Evolutionary conservation across 2,329 filamentous ascomycete genomes (phyloP), one percentile per base, ranked within the genome.

Genomic region (Ilyonectria mors-panacis): DNA sequence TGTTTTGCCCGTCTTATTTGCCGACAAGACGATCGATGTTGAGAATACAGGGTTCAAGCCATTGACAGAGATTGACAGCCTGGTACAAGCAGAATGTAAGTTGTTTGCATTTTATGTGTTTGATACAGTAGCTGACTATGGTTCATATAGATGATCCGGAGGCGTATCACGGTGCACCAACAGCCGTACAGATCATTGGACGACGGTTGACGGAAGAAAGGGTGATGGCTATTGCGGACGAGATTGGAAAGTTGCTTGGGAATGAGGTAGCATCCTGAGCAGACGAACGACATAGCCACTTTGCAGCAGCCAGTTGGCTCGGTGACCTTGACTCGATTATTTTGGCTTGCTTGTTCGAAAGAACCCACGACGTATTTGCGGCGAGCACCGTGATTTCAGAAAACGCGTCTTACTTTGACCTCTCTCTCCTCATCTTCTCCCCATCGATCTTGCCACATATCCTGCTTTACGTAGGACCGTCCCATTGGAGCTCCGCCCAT

Each of bases 1-100:
- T 12, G 82, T 82, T 1, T 78, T 86, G 6, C 84, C 84, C 0
- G 81, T 86, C 3, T 83, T 81, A 0, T 80, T 78, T 57, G 82
- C 81, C 0, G 81, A 85, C 63, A 80, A 82, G 70, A 65, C 66
- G 2, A 45, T 83, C 0, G 83, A 85, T 63, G 44, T 62, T 19
- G 63, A 72, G 23, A 61, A 75, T 15, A 59, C 37, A 21, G 44
- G 42, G 1, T 75, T 63, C 47, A 45, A 57, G 28, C 74, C 75
- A 3, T 21, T 75, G 42, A 73, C 59, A 1, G 61, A 76, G 2
- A 48, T 72, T 9, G 76, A 78, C 44, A 51, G 37, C 12, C 33
- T 45, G 3, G 72, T 76, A 9, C 71, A 75, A 44, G 63, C 64
- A 5, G 74, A 76, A 7, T 78, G 74, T 76, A 54, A 68, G 77